Evolutionary conservation across 2,329 filamentous ascomycete species (phyloP).

Genomic region (Pyrenophora seminiperda): DNA sequence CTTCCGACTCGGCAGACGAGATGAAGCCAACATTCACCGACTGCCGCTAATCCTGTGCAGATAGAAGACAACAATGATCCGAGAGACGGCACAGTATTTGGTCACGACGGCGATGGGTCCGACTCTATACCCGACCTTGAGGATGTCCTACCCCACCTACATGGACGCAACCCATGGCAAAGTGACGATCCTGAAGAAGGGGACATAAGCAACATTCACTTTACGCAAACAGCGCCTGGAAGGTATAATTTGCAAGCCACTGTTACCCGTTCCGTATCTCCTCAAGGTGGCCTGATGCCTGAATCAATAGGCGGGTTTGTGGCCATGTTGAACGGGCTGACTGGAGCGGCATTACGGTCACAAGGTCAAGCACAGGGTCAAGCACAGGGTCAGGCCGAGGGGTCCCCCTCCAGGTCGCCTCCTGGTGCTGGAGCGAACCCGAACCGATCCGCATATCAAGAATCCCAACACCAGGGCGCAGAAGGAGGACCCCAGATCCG

Average conservation of each 20-base stretch:
- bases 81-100: conserved; percentile 50
- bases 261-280: conserved; percentile 41
- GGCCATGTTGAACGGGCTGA: conserved; percentile 54
- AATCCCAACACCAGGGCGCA: conserved; percentile 19
- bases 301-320: conserved; percentile 50
- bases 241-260: conserved; percentile 45
- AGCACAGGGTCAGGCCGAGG: conserved; percentile 25
- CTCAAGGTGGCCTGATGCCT: conserved; percentile 28
- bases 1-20: conserved; percentile 11
- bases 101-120: conserved; percentile 35
- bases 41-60: conserved; percentile 37
- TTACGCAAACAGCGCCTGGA: conserved; percentile 45
- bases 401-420: conserved; percentile 21
- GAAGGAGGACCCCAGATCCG: conserved; percentile 19
- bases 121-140: conserved; percentile 38
- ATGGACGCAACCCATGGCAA: conserved; percentile 57
- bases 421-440: conserved; percentile 11
- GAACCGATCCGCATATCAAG: conserved; percentile 23
- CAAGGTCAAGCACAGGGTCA: conserved; percentile 15
- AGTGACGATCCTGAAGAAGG: conserved; percentile 57
- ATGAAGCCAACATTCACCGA: conserved; percentile 3
- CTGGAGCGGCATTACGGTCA: conserved; percentile 40
- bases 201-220: conserved; percentile 55
- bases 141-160: conserved; percentile 24
- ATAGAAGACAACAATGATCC: conserved; percentile 67